Base-by-base conservation (phyloP, 2,329 filamentous ascomycete genomes). In the Canariomyces notabilis region DNA sequence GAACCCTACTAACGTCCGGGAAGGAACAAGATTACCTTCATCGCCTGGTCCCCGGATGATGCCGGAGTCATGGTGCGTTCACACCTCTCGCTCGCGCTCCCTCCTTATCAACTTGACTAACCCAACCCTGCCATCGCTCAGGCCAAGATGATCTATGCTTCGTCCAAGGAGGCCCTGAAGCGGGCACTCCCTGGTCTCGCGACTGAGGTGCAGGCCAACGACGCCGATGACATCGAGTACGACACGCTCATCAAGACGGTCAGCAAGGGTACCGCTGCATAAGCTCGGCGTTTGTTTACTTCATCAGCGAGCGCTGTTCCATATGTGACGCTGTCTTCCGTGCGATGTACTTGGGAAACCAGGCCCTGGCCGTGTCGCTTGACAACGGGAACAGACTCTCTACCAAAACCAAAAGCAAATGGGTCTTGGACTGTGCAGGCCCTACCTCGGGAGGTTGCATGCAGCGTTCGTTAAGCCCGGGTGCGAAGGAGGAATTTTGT, bases 111-210 rank as follows among this genome's bases (percentile, higher is more conserved):
- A 35, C 32, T 39, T 22, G 23, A 37, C 37, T 50, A 38, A 52
- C 22, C 55, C 46, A 22, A n/a, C n/a, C n/a, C 19, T 9, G 6
- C 19, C 26, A 2, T 22, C 16, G 8, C 6, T 15, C 43, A 89
- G 87, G 77, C 84, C 70, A 89, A 89, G 77, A 93, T 93, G 87
- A 78, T 89, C 68, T 93, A 91, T 76, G 85, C 87, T 60, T 87
- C 87, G 42, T 93, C 87, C 69, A 93, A 91, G 75, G 85, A 90
- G 61, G 84, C 85, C 50, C 78, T 93, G 58, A 91, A 89, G 79
- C 83, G 83, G 68, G 70, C 85, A 41, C 79, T 93, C 54, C 86
- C 80, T 64, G 87, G 86, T 54, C 72, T 91, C 59, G 84, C 83
- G 51, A 72, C 75, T 60, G 87, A 91, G 67, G 76, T 90, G 61